phyloP scores from a whole-genome alignment of 768 basidiomycete genomes.

The Crassisporium funariophilum region DNA sequence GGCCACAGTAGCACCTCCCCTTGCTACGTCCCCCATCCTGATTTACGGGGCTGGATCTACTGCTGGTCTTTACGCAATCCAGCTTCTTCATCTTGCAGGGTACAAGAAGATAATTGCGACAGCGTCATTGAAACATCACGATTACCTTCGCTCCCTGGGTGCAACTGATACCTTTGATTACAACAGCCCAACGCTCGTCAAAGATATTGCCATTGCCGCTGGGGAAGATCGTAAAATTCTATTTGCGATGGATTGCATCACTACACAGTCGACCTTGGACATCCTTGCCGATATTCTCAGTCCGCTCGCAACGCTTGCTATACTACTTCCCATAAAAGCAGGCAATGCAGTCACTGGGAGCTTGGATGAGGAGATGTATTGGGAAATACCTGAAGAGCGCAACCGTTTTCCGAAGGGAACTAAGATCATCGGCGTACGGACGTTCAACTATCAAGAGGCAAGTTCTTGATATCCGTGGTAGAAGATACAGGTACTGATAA shows the following conservation, averaged over 20 bases:
- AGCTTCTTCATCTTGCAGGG: conserved; percentile 42
- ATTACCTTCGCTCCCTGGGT: conserved; percentile 40
- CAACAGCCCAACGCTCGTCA: conserved; percentile 34
- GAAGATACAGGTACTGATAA: conserved; percentile 1
- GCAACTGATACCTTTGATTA: conserved; percentile 45
- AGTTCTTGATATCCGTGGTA: conserved; percentile 13
- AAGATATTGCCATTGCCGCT: conserved; percentile 34
- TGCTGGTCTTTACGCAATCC: conserved; percentile 38
- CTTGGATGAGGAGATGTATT: conserved; percentile 29
- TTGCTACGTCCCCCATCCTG: conserved; percentile 37
- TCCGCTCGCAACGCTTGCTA: conserved; percentile 40
- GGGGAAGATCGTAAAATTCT: conserved; percentile 35
- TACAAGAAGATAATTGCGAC: conserved; percentile 46
- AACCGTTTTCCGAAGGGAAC: conserved; percentile 40
- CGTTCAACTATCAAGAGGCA: conserved; percentile 44
- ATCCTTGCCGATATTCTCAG: conserved; percentile 39
- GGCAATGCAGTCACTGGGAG: conserved; percentile 38
- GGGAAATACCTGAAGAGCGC: conserved; percentile 34
- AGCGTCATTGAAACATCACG: conserved; percentile 41
- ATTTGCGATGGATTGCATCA: conserved; percentile 41
- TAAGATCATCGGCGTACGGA: conserved; percentile 39
- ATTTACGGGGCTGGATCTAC: conserved; percentile 48
- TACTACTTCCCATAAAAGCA: conserved; percentile 50
- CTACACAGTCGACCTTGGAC: conserved; percentile 37
- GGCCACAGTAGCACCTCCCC: conserved; percentile 26